Percentiles rank a stretch among this genome's conserved stretches.
Conservation (phyloP, 2,329 filamentous ascomycete species). For the Teratosphaeria destructans region DNA sequence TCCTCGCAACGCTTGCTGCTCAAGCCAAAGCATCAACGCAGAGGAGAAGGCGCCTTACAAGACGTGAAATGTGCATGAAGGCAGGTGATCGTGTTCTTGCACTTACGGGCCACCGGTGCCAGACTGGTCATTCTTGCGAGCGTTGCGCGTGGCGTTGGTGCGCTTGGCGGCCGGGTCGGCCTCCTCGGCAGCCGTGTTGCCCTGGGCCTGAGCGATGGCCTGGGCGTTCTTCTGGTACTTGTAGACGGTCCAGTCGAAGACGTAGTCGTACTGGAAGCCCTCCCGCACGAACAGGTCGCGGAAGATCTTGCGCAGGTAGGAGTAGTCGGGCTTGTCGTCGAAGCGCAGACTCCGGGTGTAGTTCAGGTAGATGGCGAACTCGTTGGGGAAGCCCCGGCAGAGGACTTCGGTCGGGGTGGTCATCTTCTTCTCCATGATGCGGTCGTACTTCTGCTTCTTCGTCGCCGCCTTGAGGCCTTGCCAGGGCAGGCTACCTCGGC, state of each 20-base stretch:
- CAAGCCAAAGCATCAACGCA: conserved; percentile 56
- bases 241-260: conserved; percentile 99
- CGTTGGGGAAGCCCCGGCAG: conserved; percentile 97
- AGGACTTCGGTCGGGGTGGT: conserved; percentile 97
- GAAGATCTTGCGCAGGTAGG: conserved; percentile 99
- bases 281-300: conserved; percentile 97
- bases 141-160: conserved; percentile 48
- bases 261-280: conserved; percentile 99
- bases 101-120: conserved; percentile 45
- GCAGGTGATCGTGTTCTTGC: conserved; percentile 45
- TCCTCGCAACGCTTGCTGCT: conserved; percentile 48
- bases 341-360: conserved; percentile 97
- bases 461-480: conserved; percentile 97
- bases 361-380: conserved; percentile 99
- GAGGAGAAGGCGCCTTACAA: conserved; percentile 84
- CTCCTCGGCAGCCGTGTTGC: conserved; percentile 53
- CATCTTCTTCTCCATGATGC: conserved; percentile 99
- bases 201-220: conserved; percentile 72
- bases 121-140: conserved; percentile 52
- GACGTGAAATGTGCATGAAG: conserved; percentile 17
- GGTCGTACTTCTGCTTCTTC: conserved; percentile 99
- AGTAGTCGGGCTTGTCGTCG: conserved; percentile 99
- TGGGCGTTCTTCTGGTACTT: conserved; percentile 99
- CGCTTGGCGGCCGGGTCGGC: conserved; percentile 62
- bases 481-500: conserved; percentile 96